Evolutionary conservation across 2,329 filamentous ascomycete species (phyloP), one percentile per base, ranked within the genome.

Genomic region (Eutypella sp.): DNA sequence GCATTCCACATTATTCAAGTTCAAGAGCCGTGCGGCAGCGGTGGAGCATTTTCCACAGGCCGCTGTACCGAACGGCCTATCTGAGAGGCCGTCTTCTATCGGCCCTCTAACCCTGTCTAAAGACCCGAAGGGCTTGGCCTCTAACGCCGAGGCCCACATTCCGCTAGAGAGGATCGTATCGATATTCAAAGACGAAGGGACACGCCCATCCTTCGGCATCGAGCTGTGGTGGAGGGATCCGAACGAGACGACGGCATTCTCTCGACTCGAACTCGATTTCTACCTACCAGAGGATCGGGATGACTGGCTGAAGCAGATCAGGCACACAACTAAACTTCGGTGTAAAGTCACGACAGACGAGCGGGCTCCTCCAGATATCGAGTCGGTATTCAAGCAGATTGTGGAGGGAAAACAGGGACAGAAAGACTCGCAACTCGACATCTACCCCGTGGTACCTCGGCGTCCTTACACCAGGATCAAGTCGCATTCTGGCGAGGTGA

Each of bases 161-260:
- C 74, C 76, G 0, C 60, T 79, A 7, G 67, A 71, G 15, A 70
- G 68, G 31, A 67, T 81, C 20, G 72, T 81, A 31, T 73, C 77
- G 2, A 70, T 71, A 2, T 79, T 78, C 50, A 70, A 69, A 24
- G 72, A 76, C 24, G 76, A 79, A 54, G 70, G 69, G 37, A 68
- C 69, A 1, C 67, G 71, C 40, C 69, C 74, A 11, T 69, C 72
- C 6, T 76, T 75, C 38, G 74, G 74, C 5, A 59, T 81, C 42
- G 77, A 81, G 54, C 66, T 80, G 2, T 81, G 76, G 76, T 81
- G 77, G 77, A 72, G 69, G 47, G 70, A 70, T 13, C 58, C 63
- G 15, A 64, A 68, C 46, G 68, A 71, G 2, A 64, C 67, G 11
- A 62, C 75, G 34, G 63, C 68, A 13, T 79, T 75, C 50, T 65